Base-by-base conservation (phyloP, 768 basidiomycete genomes). In the Lactarius tabidus region DNA sequence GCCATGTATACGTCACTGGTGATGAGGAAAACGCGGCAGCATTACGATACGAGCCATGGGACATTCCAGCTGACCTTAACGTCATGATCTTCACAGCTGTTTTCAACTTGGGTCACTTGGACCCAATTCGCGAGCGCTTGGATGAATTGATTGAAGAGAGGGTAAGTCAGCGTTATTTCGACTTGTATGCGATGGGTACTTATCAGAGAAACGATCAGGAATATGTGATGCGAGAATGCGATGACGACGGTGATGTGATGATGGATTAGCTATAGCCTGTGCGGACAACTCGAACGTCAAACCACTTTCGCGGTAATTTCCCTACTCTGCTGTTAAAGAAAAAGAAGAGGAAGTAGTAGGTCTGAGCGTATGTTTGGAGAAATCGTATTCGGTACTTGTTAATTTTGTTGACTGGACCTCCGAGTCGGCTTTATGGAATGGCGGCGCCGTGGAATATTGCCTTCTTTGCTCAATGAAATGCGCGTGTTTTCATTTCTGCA, bases 401-500 rank as follows among this genome's bases (percentile, higher is more conserved):
- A 14, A n/a, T n/a, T n/a, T 10, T 51, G 48, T 15, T 15, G 6
- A 23, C 2, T n/a, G 48, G 14, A 38, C 33, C 8, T 33, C 8
- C 33, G 8, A 3, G 4, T 33, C 4, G 33, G 38, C 23, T 26
- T 15, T 5, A 26, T 26, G 12, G 12, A 9, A 51, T 51, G 14
- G 26, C 14, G 14, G 4, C 12, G n/a, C n/a, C n/a, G n/a, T n/a
- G n/a, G 23, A 48, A 51, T 51, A 51, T 26, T 15, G 23, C 23
- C 14, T 6, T 26, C 45, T 23, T 26, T 12, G 14, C 15, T 26
- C 7, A 9, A 54, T 31, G 53, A 33, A 54, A 33, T 20, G 52
- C 28, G 38, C 10, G 33, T 41, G 20, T 35, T 15, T 64, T 54
- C 26, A 36, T 65, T 65, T 56, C 53, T 55, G 59, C 36, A 48